phyloP scores from a whole-genome alignment of 306 rosid species.

The Cucurbita argyrosperma region DNA sequence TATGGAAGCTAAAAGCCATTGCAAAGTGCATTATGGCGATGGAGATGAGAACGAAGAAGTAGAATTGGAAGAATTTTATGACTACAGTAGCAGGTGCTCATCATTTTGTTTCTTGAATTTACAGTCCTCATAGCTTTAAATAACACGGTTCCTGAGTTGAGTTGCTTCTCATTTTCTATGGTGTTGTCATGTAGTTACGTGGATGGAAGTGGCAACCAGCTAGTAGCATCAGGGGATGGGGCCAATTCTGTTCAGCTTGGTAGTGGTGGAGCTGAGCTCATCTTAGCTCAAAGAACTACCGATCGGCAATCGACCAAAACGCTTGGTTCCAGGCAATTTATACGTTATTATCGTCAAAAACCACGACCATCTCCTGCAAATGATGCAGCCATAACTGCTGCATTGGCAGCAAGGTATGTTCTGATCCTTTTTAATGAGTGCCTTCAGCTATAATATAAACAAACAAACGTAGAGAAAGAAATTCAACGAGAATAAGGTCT shows the following conservation, averaged over 20 bases:
- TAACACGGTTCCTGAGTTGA: not conserved
- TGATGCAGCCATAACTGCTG: constrained; percentile 40
- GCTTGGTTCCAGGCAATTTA: constrained; percentile 76
- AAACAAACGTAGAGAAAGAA: not conserved
- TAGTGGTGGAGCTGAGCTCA: constrained; percentile 68
- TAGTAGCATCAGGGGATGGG: constrained; percentile 41
- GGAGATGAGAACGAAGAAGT: constrained; percentile 70
- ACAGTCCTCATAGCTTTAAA: not conserved
- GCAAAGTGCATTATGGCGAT: constrained; percentile 93
- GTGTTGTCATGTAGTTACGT: constrained; percentile 34
- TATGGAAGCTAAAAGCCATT: constrained; percentile 83
- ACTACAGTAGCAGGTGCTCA: constrained; percentile 73
- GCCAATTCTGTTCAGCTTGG: constrained; percentile 45
- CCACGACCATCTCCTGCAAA: constrained; percentile 61
- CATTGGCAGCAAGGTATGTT: constrained; percentile 68
- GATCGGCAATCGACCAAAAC: constrained; percentile 35
- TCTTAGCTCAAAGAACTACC: constrained; percentile 45
- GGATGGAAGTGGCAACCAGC: constrained; percentile 68
- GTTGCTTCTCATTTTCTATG: not conserved
- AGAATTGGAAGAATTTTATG: constrained; percentile 88
- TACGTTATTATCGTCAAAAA: constrained; percentile 95
- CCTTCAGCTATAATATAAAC: not conserved
- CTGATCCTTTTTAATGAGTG: not conserved
- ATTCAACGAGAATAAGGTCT: not conserved
- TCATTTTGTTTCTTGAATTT: not conserved